These are phyloP conservation scores for Pochonia chlamydosporia DNA, from an alignment of 2,329 filamentous ascomycete species.

Conservation along the genomic window DNA sequence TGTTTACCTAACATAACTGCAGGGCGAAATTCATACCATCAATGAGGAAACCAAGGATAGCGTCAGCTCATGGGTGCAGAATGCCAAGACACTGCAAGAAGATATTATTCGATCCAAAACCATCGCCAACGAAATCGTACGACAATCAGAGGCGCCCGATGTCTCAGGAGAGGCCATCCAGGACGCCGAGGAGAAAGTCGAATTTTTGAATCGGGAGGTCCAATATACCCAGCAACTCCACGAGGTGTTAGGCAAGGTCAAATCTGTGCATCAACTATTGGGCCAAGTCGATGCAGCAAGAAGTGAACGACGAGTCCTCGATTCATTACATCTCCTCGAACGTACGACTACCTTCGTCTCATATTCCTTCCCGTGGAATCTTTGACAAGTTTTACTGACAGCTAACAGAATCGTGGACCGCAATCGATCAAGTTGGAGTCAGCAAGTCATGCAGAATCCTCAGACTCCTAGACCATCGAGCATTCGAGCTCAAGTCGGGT, in stretches of 20 bases:
- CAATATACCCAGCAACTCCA: slow-evolving; percentile 54
- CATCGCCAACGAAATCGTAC: slow-evolving; percentile 75
- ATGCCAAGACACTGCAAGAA: slow-evolving; percentile 76
- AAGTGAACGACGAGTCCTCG: slow-evolving; percentile 48
- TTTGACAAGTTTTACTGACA: slow-evolving; percentile 11
- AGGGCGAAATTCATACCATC: slow-evolving; percentile 64
- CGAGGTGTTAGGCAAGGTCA: slow-evolving; percentile 44
- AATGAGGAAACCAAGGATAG: slow-evolving; percentile 74
- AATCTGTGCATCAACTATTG: slow-evolving; percentile 54
- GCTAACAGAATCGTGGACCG: slow-evolving; percentile 45
- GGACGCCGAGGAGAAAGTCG: slow-evolving; percentile 47
- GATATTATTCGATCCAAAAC: slow-evolving; percentile 78
- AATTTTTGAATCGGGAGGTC: slow-evolving; percentile 52
- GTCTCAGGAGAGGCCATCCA: slow-evolving; percentile 46
- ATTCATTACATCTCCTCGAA: slow-evolving; percentile 52
- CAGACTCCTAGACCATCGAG: slow-evolving; percentile 58
- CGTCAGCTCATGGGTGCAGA: slow-evolving; percentile 78
- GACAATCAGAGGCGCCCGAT: slow-evolving; percentile 62
- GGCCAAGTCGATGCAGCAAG: slow-evolving; percentile 54
- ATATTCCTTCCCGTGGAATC: background rate
- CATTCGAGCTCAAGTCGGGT: slow-evolving; percentile 58
- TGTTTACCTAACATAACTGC: slow-evolving; percentile 5
- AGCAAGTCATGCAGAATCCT: slow-evolving; percentile 57
- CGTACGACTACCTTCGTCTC: slow-evolving; percentile 30
- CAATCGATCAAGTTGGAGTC: slow-evolving; percentile 53